Base-by-base conservation (phyloP, 2,329 filamentous ascomycete genomes). In the Oidium heveae region DNA sequence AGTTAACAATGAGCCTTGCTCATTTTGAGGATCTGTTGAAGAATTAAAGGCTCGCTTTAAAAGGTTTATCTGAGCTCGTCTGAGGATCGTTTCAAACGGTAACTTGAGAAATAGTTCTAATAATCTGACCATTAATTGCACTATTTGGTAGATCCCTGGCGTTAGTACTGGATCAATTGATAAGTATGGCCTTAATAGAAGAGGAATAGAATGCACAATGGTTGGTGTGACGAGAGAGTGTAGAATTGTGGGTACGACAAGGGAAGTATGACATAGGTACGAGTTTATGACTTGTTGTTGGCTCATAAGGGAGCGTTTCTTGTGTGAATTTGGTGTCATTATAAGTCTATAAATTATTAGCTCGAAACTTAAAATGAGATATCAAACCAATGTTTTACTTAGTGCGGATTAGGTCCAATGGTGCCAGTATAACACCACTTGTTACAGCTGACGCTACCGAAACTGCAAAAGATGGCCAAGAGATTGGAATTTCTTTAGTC, bases 391-490 rank as follows among this genome's bases (percentile, higher is more conserved):
- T 32, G 18, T 55, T 60, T 53, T 62, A 69, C 64, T 76, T 76
- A 52, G 89, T 96, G 60, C 91, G 82, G 47, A 95, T 80, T 34
- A 94, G 78, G 66, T 98, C 91, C 49, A 98, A 73, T 0, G 91
- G 91, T 1, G 88, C 79, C 15, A 98, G 77, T 24, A 88, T 72
- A 10, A 95, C 70, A 4, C 86, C 86, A 0, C 89, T 86, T 6
- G 82, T 77, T 9, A 79, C 76, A 7, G 79, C 76, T 1, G 78
- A 77, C 0, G 74, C 67, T 3, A 76, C 75, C 8, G 78, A 76
- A 28, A 96, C 81, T 55, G 80, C 77, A 1, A 98, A 72, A 0
- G 86, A 91, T 0, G 80, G 79, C 71, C 86, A 77, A 0, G 89
- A 88, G 57, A 85, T 86, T 1, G 87, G 82, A 10, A 84, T 86